Percentiles rank a stretch among this genome's conserved stretches.
These are phyloP conservation scores for Clonostachys solani DNA, from an alignment of 2,329 filamentous ascomycete species.

Conservation along the genomic window DNA sequence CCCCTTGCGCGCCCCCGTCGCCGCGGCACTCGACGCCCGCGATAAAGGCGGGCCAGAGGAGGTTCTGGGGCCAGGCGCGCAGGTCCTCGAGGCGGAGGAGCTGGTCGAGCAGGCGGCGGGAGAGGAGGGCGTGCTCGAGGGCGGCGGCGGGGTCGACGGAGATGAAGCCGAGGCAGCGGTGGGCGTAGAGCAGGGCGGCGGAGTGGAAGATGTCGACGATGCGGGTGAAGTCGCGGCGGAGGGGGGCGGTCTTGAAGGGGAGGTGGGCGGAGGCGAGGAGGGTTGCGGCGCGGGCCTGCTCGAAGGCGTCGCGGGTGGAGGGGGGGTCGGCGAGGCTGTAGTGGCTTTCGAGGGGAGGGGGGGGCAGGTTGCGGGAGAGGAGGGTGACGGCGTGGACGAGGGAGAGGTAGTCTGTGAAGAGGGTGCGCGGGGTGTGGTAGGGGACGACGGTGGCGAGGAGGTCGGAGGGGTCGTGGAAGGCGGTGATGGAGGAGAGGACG, in stretches of 20 bases:
- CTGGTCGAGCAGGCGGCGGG: too few relatives aligned
- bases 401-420: neutral
- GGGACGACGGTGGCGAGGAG: too few relatives aligned
- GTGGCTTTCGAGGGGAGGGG: neutral
- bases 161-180: neutral
- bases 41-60: neutral
- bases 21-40: neutral
- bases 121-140: neutral
- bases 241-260: neutral
- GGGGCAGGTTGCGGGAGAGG: neutral
- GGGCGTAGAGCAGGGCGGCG: neutral
- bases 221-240: neutral
- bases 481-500: slow-evolving; percentile 6
- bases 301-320: neutral
- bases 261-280: neutral
- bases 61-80: neutral
- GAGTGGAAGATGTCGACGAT: neutral
- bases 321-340: neutral
- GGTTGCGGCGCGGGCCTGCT: neutral
- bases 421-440: neutral
- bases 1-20: neutral
- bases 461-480: neutral
- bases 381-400: neutral
- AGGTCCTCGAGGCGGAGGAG: neutral
- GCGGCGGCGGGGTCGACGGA: neutral